These are phyloP conservation scores for Solanum hybrid DNA, from an alignment of 305 asterid species.

Conservation along the genomic window DNA sequence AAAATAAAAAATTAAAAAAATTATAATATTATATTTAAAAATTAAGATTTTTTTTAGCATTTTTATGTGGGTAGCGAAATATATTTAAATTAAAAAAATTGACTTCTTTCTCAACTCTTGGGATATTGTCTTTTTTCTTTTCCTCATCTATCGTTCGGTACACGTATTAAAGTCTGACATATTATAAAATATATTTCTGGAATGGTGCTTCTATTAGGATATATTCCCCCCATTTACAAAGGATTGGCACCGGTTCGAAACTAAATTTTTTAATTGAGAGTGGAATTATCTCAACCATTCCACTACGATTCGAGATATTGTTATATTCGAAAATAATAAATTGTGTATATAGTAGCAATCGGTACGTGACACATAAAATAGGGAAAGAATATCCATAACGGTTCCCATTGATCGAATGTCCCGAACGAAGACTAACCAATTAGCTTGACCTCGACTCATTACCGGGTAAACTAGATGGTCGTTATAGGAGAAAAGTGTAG, in stretches of 20 bases:
- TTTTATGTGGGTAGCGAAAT: no score
- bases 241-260: neutral
- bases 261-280: neutral
- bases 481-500: neutral
- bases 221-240: neutral
- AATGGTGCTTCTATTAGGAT: neutral
- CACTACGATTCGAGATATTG: neutral
- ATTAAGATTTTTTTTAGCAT: no score
- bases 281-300: neutral
- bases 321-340: neutral
- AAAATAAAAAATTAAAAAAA: no score
- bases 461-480: neutral
- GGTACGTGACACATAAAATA: neutral
- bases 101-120: conserved; percentile 12
- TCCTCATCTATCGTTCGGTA: neutral
- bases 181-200: no score
- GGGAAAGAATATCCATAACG: neutral
- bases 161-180: no score
- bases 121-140: neutral
- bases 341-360: neutral
- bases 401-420: neutral
- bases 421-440: neutral
- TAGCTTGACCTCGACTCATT: neutral
- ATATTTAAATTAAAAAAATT: neutral
- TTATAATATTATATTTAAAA: no score